These are phyloP conservation scores for Xylariaceae sp. DNA, from an alignment of 2,329 filamentous ascomycete genomes.

Conservation along the genomic window DNA sequence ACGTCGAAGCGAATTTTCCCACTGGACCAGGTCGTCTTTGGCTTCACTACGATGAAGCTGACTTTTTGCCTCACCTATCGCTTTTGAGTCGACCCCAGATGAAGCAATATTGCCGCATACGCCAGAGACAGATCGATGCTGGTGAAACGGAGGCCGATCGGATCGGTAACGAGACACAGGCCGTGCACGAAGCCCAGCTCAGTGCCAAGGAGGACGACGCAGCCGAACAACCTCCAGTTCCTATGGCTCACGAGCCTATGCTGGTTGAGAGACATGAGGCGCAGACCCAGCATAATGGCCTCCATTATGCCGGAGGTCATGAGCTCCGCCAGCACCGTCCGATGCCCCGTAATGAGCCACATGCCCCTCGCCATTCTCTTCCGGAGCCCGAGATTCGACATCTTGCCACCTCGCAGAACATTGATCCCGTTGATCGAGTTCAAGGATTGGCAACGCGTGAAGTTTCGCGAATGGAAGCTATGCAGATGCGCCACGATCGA, in stretches of 20 bases:
- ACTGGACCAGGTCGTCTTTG: conserved; percentile 55
- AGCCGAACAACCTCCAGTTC: conserved; percentile 5
- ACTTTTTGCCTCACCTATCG: conserved; percentile 52
- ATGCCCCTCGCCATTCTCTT: conserved; percentile 31
- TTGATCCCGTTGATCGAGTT: conserved; percentile 42
- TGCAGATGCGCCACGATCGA: conserved; percentile 47
- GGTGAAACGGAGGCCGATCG: conserved; percentile 47
- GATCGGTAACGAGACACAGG: conserved; percentile 45
- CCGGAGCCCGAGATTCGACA: conserved; percentile 35
- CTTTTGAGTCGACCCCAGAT: conserved; percentile 49
- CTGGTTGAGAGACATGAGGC: conserved; percentile 19
- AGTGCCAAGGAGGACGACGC: conserved; percentile 34
- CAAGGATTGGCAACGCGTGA: conserved; percentile 47
- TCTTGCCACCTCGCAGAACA: conserved; percentile 27
- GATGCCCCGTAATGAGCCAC: conserved; percentile 27
- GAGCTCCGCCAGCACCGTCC: conserved; percentile 42
- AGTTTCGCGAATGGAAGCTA: conserved; percentile 47
- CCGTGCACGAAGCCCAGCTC: conserved; percentile 46
- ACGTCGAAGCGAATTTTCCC: conserved; percentile 56
- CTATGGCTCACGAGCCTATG: conserved; percentile 10
- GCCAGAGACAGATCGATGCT: conserved; percentile 52
- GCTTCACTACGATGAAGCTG: conserved; percentile 58
- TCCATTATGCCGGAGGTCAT: conserved; percentile 13
- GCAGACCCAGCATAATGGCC: conserved; percentile 17
- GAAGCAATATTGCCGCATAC: conserved; percentile 59